Base-by-base conservation (phyloP, 345 rosid species). In the Salix caprea region DNA sequence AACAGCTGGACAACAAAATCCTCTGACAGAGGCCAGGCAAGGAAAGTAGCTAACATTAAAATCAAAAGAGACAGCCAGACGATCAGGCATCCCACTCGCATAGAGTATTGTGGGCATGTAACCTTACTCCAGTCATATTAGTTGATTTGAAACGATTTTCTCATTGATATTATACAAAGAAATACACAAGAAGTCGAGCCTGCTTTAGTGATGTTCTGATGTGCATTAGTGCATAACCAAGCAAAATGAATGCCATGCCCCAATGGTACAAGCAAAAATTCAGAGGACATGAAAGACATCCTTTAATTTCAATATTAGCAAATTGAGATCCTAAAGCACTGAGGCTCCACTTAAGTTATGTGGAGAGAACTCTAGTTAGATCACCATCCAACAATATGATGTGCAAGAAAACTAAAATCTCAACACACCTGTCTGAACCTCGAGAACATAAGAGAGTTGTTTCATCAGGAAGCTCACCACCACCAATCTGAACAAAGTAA, bases 341-440 rank as follows among this genome's bases (percentile, higher is more conserved):
- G 60, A 80, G 52, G 65, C 42, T 42, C 67, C 78, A 37, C 48
- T 11, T 28, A 32, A 37, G 18, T 19, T 73, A 72, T 75, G 24
- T 7, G 69, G 21, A 76, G 70, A 16, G 12, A 67, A 50, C 62
- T 34, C 72, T 34, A 11, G 4, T 32, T 56, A 58, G 62, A 79
- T 71, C 71, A 77, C 56, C 77, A 77, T 16, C 32, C 26, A 65
- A 24, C 2, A 19, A 52, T 30, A 75, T 7, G 26, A 70, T 8
- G 61, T 74, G 68, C 15, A 71, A 34, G 34, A 71, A 40, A 39
- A 71, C 28, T 65, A 34, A 4, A 60, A 13, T 73, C 2, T 58
- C 74, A 66, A 60, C 90, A 77, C 78, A 96, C 99, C 97, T 96
- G 88, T 96, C 98, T 72, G 99, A 89, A 84, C 96, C 98, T 83